A percentile compares a stretch with the other conserved stretches of the same genome.
These are phyloP conservation scores for Moniliella sp. DNA, from an alignment of 1,284 basidiomycete species.

Conservation along the genomic window DNA sequence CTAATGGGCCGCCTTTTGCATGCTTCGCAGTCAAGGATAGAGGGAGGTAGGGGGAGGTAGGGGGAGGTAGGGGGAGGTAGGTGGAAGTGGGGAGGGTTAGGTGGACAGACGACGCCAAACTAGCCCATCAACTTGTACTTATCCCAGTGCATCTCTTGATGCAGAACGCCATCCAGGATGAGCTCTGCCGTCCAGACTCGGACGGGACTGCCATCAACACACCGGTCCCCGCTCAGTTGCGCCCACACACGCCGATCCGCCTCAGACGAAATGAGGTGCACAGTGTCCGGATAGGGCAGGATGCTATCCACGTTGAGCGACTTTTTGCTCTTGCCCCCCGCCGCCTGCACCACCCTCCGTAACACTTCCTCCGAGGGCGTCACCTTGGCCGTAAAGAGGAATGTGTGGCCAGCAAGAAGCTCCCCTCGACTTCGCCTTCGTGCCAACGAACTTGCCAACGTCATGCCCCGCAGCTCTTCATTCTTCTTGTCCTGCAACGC, in stretches of 20 bases:
- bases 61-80: too few relatives aligned
- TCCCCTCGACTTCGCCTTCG: constrained; percentile 2
- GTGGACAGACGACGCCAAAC: too few relatives aligned
- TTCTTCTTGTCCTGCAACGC: constrained; percentile 4
- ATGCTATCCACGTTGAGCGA: constrained; percentile 1
- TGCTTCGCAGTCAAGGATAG: too few relatives aligned
- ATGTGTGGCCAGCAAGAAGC: constrained; percentile 4
- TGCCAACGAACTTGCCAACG: constrained; percentile 2
- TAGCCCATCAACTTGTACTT: constrained; percentile 1
- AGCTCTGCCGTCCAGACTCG: constrained; percentile 6
- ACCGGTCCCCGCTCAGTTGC: constrained; percentile 2
- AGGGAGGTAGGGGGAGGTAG: too few relatives aligned
- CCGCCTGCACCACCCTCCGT: constrained; percentile 4
- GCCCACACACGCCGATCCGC: constrained; percentile 2
- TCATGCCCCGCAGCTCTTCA: constrained; percentile 4
- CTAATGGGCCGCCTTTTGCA: too few relatives aligned
- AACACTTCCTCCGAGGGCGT: constrained; percentile 4
- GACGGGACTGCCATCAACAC: background rate
- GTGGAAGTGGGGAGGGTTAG: too few relatives aligned
- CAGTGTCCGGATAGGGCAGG: background rate
- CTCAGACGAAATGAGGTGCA: constrained; percentile 4
- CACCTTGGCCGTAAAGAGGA: constrained; percentile 3
- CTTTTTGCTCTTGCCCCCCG: constrained; percentile 3
- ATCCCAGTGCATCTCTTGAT: constrained; percentile 5
- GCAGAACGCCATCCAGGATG: constrained; percentile 5